A percentile compares a stretch with the other conserved stretches of the same genome.
Evolutionary conservation across 2,329 filamentous ascomycete species (phyloP).

Genomic region (Colletotrichum camelliae): DNA sequence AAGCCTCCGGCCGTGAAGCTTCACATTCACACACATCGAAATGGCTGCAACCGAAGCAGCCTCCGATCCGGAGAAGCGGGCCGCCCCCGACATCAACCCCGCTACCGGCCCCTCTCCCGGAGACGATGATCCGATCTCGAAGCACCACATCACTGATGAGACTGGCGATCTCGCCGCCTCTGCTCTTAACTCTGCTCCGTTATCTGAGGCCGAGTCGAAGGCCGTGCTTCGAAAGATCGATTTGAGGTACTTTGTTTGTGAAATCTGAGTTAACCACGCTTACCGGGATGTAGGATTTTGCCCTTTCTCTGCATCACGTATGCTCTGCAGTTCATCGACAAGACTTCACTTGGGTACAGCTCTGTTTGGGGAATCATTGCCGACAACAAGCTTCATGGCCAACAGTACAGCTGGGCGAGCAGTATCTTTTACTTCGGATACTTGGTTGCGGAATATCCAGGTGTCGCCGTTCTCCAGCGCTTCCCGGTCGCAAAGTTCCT

Average conservation of each 20-base stretch:
- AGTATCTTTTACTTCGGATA: conserved; percentile 40
- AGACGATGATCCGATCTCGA: conserved; percentile 1
- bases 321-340: conserved; percentile 36
- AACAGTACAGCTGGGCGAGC: conserved; percentile 35
- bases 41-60: conserved; percentile 1
- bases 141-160: conserved; percentile 17
- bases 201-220: conserved; percentile 1
- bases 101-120: background rate
- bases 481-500: conserved; percentile 33
- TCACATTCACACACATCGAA: background rate
- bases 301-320: conserved; percentile 32
- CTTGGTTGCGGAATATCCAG: conserved; percentile 34
- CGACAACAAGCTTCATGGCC: conserved; percentile 31
- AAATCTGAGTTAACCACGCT: background rate
- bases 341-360: conserved; percentile 27
- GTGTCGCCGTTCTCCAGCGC: conserved; percentile 32
- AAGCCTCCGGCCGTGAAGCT: background rate
- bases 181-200: background rate
- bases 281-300: background rate
- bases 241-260: background rate
- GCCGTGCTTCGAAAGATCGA: background rate
- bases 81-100: background rate
- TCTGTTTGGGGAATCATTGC: conserved; percentile 34
- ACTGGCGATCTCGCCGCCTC: conserved; percentile 9
- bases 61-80: conserved; percentile 17